These are phyloP conservation scores for Chaetomiaceae sp. DNA, from an alignment of 2,329 filamentous ascomycete species.

Conservation along the genomic window DNA sequence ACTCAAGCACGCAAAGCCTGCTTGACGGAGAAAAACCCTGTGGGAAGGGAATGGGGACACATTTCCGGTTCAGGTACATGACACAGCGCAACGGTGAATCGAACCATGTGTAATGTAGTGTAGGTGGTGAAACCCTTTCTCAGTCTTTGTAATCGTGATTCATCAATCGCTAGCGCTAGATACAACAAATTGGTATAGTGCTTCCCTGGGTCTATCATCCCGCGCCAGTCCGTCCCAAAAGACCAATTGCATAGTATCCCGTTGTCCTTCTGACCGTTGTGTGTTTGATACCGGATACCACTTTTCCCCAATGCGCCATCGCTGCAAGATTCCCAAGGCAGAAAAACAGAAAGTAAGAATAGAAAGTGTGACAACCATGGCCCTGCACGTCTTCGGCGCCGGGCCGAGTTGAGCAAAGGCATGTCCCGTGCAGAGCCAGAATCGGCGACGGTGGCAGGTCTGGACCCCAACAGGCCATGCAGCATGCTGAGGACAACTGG, in stretches of 20 bases:
- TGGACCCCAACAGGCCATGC: not conserved
- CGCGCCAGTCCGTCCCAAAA: not conserved
- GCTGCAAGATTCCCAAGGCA: not conserved
- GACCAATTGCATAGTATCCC: not conserved
- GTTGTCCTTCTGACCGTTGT: not conserved
- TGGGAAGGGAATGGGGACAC: too few relatives aligned
- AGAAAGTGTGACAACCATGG: too few relatives aligned
- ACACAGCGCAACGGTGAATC: not conserved
- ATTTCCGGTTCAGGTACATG: not conserved
- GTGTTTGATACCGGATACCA: not conserved
- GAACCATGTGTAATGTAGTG: not conserved
- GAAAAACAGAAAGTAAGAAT: not conserved
- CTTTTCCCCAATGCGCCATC: constrained; percentile 5
- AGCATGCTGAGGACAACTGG: not conserved
- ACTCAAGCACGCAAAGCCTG: not conserved
- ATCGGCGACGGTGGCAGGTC: too few relatives aligned
- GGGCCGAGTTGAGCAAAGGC: not conserved
- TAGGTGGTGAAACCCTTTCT: not conserved
- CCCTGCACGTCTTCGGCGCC: too few relatives aligned
- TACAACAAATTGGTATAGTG: constrained; percentile 1
- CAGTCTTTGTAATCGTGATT: not conserved
- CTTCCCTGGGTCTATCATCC: not conserved
- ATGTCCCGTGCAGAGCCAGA: too few relatives aligned
- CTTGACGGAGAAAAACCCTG: too few relatives aligned
- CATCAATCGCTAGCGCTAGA: not conserved